Evolutionary conservation across 257 asterid genomes (phyloP).

Genomic region (Striga asiatica): DNA sequence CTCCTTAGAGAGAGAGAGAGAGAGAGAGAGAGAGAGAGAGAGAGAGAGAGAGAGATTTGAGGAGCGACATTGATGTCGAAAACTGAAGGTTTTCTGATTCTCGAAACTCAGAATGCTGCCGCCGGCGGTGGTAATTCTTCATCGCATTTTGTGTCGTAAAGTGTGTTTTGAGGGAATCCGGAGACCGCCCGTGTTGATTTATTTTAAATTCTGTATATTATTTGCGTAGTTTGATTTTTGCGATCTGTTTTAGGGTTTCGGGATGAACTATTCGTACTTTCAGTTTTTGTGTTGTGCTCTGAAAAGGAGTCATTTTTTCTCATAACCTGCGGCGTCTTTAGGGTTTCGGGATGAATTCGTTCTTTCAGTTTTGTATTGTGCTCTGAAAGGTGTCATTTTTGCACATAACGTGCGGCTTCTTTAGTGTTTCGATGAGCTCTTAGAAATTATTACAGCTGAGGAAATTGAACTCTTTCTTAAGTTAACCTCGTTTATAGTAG

Average conservation of each 20-base stretch:
- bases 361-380: not conserved
- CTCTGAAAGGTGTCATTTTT: not conserved
- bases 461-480: not conserved
- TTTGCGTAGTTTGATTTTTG: no score
- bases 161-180: not conserved
- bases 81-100: slow-evolving; percentile 18
- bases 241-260: no score
- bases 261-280: no score
- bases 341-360: not conserved
- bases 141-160: not conserved
- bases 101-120: slow-evolving; percentile 19
- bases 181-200: not conserved
- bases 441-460: not conserved
- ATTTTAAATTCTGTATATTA: no score
- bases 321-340: not conserved
- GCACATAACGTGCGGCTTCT: not conserved
- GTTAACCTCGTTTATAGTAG: not conserved
- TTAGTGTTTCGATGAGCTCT: not conserved
- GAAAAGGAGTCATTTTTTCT: no score
- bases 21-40: slow-evolving; percentile 4
- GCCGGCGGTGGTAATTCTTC: slow-evolving; percentile 23
- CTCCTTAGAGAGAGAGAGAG: not conserved
- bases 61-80: slow-evolving; percentile 15
- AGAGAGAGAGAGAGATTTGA: not conserved
- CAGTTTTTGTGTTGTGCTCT: no score